These are phyloP conservation scores for Phyllosticta ampelicida DNA, from an alignment of 2,329 filamentous ascomycete species.

Conservation along the genomic window DNA sequence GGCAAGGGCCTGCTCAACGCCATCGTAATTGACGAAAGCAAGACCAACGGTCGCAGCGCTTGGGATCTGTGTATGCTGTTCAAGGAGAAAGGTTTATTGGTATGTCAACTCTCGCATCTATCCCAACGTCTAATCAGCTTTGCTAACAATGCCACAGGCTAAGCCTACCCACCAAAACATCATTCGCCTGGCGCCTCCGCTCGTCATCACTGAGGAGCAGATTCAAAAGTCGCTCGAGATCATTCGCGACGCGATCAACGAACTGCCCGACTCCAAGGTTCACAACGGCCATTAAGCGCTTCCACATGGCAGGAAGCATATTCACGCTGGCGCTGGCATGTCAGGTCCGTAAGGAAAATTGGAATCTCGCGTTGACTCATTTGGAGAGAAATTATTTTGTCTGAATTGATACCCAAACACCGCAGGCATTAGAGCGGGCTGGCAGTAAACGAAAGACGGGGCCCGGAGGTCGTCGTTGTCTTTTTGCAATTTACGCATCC, in stretches of 20 bases:
- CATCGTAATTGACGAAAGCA: constrained; percentile 85
- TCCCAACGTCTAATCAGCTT: not conserved
- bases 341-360: not conserved
- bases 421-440: constrained; percentile 2
- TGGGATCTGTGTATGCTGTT: constrained; percentile 96
- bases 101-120: constrained; percentile 38
- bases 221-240: constrained; percentile 66
- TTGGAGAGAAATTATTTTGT: constrained; percentile 1
- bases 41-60: constrained; percentile 73
- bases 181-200: constrained; percentile 89
- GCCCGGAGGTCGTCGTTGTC: not conserved
- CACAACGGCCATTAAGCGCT: constrained; percentile 46
- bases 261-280: constrained; percentile 60
- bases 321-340: no score
- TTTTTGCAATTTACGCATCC: not conserved
- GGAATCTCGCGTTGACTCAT: not conserved
- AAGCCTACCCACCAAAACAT: constrained; percentile 99
- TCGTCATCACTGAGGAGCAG: constrained; percentile 86
- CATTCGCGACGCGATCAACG: constrained; percentile 69
- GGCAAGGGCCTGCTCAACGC: constrained; percentile 94
- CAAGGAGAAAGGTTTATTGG: constrained; percentile 89
- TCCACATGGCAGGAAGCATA: not conserved
- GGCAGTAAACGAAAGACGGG: not conserved
- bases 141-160: constrained; percentile 46
- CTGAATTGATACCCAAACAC: constrained; percentile 9